Evolutionary conservation across 1,284 basidiomycete genomes (phyloP), one percentile per base, ranked within the genome.

Genomic region (Flammula alnicola): DNA sequence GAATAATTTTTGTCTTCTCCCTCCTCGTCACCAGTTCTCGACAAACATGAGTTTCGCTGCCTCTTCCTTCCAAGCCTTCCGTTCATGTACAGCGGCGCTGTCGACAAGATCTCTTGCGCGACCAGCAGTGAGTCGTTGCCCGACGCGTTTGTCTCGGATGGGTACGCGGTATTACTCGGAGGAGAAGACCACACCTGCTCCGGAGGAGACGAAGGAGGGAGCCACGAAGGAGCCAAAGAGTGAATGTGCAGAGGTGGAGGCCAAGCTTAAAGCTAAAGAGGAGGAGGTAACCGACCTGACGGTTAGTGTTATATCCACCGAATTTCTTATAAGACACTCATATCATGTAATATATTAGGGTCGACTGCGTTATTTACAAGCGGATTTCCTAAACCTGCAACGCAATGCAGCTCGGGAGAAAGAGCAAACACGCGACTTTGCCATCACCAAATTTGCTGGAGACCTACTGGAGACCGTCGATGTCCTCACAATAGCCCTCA

Each of bases 371-470:
- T 95, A 96, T 67, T 77, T 91, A 51, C 88, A 93, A 66, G 97
- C 96, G 57, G 96, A 99, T 75, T 93, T 94, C 72, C 78, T 98
- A 55, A 99, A 98, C 68, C 79, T 98, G 42, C 93, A 95, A 67
- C 88, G 94, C 51, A 93, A 95, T 60, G 81, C 93, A 48, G 84
- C 86, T 22, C 83, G 92, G 55, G 96, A 99, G 73, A 95, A 93
- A 76, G 83, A 91, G 66, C 91, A 93, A 69, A 92, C 94, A 14
- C 84, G 86, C 54, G 94, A 98, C 72, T 96, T 91, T 72, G 95
- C 95, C 51, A 95, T 99, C 66, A 81, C 90, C 43, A 85, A 85
- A 46, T 97, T 99, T 64, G 96, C 96, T 9, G 71, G 75, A 44
- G 93, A 98, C 74, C 83, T 99, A 51, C 86, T 98, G 46, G 87